Base-by-base conservation (phyloP, 108 stramenopile genomes). In the Poteriospumella lacustris region DNA sequence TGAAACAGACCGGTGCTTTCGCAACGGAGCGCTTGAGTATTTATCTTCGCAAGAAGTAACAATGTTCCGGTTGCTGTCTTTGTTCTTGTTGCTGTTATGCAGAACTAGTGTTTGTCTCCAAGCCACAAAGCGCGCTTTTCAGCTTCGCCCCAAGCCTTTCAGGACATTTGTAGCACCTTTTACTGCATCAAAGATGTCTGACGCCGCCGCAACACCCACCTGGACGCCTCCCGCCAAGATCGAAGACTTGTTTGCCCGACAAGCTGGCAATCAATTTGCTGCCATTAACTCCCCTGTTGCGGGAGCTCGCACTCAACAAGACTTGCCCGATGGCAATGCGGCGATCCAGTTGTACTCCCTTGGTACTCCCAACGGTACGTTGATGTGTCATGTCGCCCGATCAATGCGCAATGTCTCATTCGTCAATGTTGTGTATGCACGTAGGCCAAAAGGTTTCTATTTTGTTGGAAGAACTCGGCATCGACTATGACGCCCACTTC, bases 271-370 rank as follows among this genome's bases (percentile, higher is more conserved):
- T 38, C 26, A 73, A 42, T 73, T 73, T 38, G 44, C 43, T 19
- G 5, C n/a, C 43, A 52, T 73, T 19, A 73, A 73, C 47, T 73
- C 70, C 12, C 70, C 70, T 42, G 44, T 19, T 34, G 87, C 91
- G 0, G 93, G 93, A n/a, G 85, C 91, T n/a, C 84, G 91, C 15
- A 69, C 79, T 28, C 83, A 87, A 12, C 76, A 84, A 69, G 78
- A 78, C 9, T 81, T 94, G 33, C 89, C 90, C 5, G 39, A 28
- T 1, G 92, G 92, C 29, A 69, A 88, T 34, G 88, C 92, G 68
- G 64, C 80, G 24, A 34, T 93, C n/a, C 93, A 94, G 83, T 82
- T 93, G 3, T 92, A 94, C 85, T 86, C 84, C 15, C 43, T 91
- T 43, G 91, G 78, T 28, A 94, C 93, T 12, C 93, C 93, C 34